phyloP scores from a whole-genome alignment of 1,139 yeast genomes.

The Scheffersomyces quercinus region DNA sequence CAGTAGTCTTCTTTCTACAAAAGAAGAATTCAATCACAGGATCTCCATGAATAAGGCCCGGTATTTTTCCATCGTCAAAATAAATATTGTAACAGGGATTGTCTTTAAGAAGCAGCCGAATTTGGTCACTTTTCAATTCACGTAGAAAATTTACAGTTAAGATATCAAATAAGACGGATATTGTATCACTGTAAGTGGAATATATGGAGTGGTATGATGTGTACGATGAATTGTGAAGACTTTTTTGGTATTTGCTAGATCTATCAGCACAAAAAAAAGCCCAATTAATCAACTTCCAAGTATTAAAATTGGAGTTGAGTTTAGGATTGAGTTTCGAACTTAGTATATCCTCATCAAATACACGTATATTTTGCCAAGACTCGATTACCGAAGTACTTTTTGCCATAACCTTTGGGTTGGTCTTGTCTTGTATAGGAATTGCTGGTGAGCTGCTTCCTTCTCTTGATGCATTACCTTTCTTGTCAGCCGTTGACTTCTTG shows the following conservation, averaged over 20 bases:
- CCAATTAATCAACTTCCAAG: slow-evolving; percentile 40
- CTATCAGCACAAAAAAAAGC: slow-evolving; percentile 34
- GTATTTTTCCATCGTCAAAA: too few species aligned
- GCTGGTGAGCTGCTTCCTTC: not conserved
- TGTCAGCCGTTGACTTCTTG: not conserved
- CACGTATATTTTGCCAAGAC: slow-evolving; percentile 16
- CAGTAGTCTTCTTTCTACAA: not conserved
- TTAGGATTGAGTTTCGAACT: slow-evolving; percentile 24
- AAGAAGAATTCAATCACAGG: slow-evolving; percentile 1
- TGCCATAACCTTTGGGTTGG: not conserved
- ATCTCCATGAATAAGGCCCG: not conserved
- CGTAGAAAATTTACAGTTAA: slow-evolving; percentile 19
- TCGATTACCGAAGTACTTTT: too few species aligned
- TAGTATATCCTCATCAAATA: slow-evolving; percentile 35
- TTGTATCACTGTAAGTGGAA: slow-evolving; percentile 18
- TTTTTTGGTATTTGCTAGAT: slow-evolving; percentile 19
- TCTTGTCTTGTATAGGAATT: not conserved
- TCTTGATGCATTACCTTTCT: not conserved
- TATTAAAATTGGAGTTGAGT: slow-evolving; percentile 17
- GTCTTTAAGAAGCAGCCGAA: not conserved
- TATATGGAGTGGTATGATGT: slow-evolving; percentile 26
- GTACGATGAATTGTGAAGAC: slow-evolving; percentile 16
- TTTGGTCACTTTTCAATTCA: slow-evolving; percentile 8
- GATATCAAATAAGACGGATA: slow-evolving; percentile 23
- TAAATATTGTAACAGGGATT: too few species aligned